A percentile compares a stretch with the other conserved stretches of the same genome.
Evolutionary conservation across 345 rosid species (phyloP).

Genomic region (Zanthoxylum bungeanum): DNA sequence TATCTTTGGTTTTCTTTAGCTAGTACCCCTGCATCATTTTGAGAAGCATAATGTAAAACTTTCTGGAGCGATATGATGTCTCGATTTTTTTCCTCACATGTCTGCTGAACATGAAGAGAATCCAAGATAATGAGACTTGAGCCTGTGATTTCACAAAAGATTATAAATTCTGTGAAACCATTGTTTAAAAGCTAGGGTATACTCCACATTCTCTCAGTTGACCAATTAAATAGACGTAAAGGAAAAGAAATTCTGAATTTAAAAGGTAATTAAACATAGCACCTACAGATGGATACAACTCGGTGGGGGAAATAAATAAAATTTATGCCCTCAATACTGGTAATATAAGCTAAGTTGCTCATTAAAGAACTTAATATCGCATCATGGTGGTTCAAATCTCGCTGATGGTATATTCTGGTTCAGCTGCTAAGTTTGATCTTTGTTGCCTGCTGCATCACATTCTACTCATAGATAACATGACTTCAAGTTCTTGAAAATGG

Average conservation of each 20-base stretch:
- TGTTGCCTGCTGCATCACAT: not conserved
- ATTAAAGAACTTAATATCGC: not conserved
- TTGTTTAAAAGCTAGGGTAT: not conserved
- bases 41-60: not conserved
- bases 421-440: not conserved
- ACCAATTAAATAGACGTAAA: too few relatives aligned
- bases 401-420: too few relatives aligned
- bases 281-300: not conserved
- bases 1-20: not conserved
- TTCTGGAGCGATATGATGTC: not conserved
- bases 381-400: not conserved
- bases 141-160: not conserved
- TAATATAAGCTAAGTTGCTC: not conserved
- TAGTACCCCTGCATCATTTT: not conserved
- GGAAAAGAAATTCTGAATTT: not conserved
- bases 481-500: not conserved
- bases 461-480: not conserved
- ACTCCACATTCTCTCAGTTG: not conserved
- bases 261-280: not conserved
- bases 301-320: not conserved
- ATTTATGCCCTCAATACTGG: not conserved
- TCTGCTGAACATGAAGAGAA: too few relatives aligned
- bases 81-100: not conserved
- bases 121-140: too few relatives aligned
- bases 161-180: not conserved